Evolutionary conservation across 1,139 yeast genomes (phyloP), one percentile per base, ranked within the genome.

Genomic region (Pichia sp.): DNA sequence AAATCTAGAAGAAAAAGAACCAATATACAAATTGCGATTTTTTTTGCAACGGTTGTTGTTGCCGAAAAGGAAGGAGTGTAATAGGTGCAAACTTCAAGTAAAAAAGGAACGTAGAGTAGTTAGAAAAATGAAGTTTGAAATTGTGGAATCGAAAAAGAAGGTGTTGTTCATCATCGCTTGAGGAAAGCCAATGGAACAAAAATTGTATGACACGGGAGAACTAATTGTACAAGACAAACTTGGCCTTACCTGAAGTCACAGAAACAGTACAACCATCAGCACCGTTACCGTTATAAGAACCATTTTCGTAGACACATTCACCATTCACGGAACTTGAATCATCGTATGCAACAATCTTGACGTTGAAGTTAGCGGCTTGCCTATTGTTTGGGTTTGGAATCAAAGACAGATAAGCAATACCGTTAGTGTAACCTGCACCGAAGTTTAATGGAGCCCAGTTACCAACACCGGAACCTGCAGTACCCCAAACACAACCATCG

Each of bases 401-500:
- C 74, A 86, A 77, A 1, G 92, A 85, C 66, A 86, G 75, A 76
- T 86, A 86, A 54, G 88, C 77, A 64, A 79, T 76, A 63, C 87
- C 87, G 63, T 71, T 71, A 6, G 69, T 63, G 65, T 74, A 75
- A 71, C 93, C 92, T 58, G 92, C 88, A 73, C 93, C 93, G 63
- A 85, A 76, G 67, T 81, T 84, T 64, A 86, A 78, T 67, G 92
- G 92, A 55, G 92, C 90, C 91, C 92, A 86, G 81, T 86, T 86
- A 76, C 93, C 93, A 60, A 83, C 74, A 64, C 81, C 84, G 48
- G 84, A 75, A 55, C 86, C 85, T 4, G 73, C 63, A 59, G 76
- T 70, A 71, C 92, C 89, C 93, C 93, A 86, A 63, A 83, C 69
- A 77, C 93, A 86, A 60, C 92, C 93, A 60, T 85, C 84, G 68